Conservation (phyloP, 257 asterid genomes). For the Mitragyna speciosa region DNA sequence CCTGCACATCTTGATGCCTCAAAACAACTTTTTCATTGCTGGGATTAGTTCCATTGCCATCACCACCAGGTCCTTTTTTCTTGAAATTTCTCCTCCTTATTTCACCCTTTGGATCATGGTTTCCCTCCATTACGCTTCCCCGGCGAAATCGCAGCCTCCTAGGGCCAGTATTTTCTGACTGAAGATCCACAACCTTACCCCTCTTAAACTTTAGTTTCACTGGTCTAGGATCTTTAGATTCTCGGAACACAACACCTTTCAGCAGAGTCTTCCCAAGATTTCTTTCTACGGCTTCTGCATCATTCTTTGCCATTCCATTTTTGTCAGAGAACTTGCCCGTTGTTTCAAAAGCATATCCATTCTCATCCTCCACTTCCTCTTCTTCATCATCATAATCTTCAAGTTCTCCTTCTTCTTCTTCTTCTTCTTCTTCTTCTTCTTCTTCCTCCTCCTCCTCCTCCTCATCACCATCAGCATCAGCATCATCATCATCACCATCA, state of each 20-base stretch:
- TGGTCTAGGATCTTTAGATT: slow-evolving; percentile 35
- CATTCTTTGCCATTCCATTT: slow-evolving; percentile 7
- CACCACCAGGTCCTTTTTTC: slow-evolving; percentile 37
- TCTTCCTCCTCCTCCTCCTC: slow-evolving; percentile 7
- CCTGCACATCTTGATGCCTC: slow-evolving; percentile 67
- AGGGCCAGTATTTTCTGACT: slow-evolving; percentile 48
- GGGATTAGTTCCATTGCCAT: slow-evolving; percentile 17
- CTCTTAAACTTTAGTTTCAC: slow-evolving; percentile 66
- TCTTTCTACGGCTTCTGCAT: slow-evolving; percentile 30
- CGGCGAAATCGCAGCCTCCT: slow-evolving; percentile 62
- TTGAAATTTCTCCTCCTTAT: slow-evolving; percentile 38
- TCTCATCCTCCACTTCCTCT: slow-evolving; percentile 8
- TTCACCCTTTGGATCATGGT: slow-evolving; percentile 39
- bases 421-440: slow-evolving; percentile 19
- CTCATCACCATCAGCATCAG: not conserved
- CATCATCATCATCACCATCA: not conserved
- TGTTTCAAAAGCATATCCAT: slow-evolving; percentile 9
- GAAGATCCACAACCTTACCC: slow-evolving; percentile 70
- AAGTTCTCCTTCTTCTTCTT: not conserved
- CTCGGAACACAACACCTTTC: slow-evolving; percentile 39
- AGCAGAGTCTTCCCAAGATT: slow-evolving; percentile 26
- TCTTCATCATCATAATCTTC: not conserved
- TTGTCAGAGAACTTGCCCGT: slow-evolving; percentile 19
- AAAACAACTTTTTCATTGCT: slow-evolving; percentile 46
- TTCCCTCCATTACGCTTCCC: slow-evolving; percentile 40